phyloP scores from a whole-genome alignment of 306 rosid species.

The Corylus avellana region DNA sequence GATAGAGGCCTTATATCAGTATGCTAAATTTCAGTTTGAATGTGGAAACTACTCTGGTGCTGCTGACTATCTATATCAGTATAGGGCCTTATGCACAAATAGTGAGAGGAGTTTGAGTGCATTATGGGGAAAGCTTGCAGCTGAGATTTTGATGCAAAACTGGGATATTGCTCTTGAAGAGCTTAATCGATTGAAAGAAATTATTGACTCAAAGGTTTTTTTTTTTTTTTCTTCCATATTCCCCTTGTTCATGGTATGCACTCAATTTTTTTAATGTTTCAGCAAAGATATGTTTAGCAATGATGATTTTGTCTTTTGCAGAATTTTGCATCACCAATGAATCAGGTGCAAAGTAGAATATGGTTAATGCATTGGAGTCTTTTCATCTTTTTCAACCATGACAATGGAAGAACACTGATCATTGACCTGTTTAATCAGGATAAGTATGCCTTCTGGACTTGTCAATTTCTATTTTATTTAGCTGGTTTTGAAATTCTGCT shows the following conservation, averaged over 20 bases:
- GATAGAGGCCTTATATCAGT: conserved; percentile 92
- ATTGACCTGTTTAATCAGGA: conserved; percentile 92
- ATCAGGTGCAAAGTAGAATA: conserved; percentile 87
- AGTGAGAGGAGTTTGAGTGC: conserved; percentile 92
- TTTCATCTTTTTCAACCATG: conserved; percentile 92
- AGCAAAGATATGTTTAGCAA: conserved; percentile 1
- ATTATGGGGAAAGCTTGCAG: conserved; percentile 96
- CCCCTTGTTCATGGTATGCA: not conserved
- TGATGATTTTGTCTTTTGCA: conserved; percentile 33
- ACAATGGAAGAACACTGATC: conserved; percentile 92
- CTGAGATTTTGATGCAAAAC: conserved; percentile 96
- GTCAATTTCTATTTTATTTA: not conserved
- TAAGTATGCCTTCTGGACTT: conserved; percentile 57
- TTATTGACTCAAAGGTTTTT: conserved; percentile 87
- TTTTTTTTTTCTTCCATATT: not conserved
- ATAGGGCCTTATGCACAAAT: conserved; percentile 86
- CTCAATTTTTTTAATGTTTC: conserved; percentile 9
- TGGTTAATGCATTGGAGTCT: conserved; percentile 99
- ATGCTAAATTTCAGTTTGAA: conserved; percentile 95
- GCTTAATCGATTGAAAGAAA: conserved; percentile 91
- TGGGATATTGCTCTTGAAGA: conserved; percentile 97
- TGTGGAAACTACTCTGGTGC: conserved; percentile 99
- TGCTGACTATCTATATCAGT: conserved; percentile 95
- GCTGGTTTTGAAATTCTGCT: not conserved
- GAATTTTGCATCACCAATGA: conserved; percentile 85